Evolutionary conservation across 345 rosid species (phyloP).

Genomic region (Linum lewisii): DNA sequence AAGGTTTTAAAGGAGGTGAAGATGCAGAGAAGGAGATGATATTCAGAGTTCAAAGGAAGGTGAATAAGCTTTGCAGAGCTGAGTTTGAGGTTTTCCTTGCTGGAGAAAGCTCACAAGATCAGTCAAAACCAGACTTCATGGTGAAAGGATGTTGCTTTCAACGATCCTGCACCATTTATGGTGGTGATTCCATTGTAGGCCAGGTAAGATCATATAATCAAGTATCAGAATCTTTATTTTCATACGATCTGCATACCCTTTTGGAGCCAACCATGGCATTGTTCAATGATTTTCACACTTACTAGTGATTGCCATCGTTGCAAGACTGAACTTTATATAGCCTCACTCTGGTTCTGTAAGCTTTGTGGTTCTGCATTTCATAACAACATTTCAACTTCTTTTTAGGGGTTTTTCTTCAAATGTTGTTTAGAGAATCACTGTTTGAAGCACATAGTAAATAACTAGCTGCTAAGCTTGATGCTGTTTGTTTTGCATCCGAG

Average conservation of each 20-base stretch:
- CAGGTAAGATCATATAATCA: conserved; percentile 36
- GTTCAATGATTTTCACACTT: neutral
- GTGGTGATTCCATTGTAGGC: conserved; percentile 52
- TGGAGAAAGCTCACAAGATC: conserved; percentile 22
- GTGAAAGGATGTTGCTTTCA: conserved; percentile 65
- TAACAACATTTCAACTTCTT: neutral
- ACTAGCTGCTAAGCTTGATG: no score
- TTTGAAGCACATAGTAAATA: no score
- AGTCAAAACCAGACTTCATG: conserved; percentile 26
- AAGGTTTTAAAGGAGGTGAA: conserved; percentile 43
- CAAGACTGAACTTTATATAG: no score
- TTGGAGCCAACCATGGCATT: neutral
- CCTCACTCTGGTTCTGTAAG: neutral
- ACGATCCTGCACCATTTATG: conserved; percentile 69
- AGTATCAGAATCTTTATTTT: neutral
- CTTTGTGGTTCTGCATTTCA: neutral
- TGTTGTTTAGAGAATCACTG: neutral
- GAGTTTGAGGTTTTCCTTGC: conserved; percentile 51
- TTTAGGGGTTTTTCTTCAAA: neutral
- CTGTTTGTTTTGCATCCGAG: no score
- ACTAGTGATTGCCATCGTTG: neutral
- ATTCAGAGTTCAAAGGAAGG: conserved; percentile 42
- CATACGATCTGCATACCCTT: neutral
- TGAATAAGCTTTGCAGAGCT: conserved; percentile 36
- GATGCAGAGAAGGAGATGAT: conserved; percentile 35